Percentiles rank a stretch among this genome's conserved stretches.
Evolutionary conservation across 2,329 filamentous ascomycete genomes (phyloP).

Genomic region (Apiospora sp.): DNA sequence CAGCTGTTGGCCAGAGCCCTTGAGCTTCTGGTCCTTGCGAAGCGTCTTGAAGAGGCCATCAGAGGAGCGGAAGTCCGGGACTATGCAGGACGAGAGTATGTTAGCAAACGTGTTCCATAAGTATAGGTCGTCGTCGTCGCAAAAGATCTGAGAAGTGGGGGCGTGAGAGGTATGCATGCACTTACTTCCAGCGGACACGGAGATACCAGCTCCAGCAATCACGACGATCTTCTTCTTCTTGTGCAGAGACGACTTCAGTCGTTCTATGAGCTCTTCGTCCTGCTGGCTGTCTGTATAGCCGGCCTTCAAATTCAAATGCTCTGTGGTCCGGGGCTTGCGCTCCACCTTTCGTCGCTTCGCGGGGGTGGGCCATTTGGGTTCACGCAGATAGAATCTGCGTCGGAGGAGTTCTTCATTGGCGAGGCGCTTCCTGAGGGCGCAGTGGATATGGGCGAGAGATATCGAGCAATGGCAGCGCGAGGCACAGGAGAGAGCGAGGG

Average conservation of each 20-base stretch:
- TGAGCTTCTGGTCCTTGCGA: conserved; percentile 87
- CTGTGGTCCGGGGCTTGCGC: conserved; percentile 74
- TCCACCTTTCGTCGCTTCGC: conserved; percentile 77
- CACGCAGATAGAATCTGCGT: conserved; percentile 45
- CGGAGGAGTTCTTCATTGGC: conserved; percentile 54
- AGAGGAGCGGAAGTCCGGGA: conserved; percentile 95
- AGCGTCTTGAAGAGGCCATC: conserved; percentile 88
- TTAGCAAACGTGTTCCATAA: conserved; percentile 31
- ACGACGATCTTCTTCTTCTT: conserved; percentile 97
- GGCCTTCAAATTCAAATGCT: conserved; percentile 75
- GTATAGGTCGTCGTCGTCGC: conserved; percentile 14
- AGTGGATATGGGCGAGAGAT: conserved; percentile 61
- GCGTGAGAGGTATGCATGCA: conserved; percentile 28
- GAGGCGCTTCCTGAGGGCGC: conserved; percentile 59
- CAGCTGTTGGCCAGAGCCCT: conserved; percentile 91
- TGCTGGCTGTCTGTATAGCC: conserved; percentile 58
- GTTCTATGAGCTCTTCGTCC: conserved; percentile 68
- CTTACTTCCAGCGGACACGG: conserved; percentile 85
- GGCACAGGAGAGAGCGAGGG: conserved; percentile 57
- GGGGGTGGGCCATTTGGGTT: conserved; percentile 70
- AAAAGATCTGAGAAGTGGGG: conserved; percentile 33
- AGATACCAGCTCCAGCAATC: conserved; percentile 95
- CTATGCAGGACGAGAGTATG: conserved; percentile 49
- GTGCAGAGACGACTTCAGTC: conserved; percentile 76
- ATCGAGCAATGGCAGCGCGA: conserved; percentile 50